These are phyloP conservation scores for Paradendryphiella salina DNA, from an alignment of 2,329 filamentous ascomycete genomes.

Conservation along the genomic window DNA sequence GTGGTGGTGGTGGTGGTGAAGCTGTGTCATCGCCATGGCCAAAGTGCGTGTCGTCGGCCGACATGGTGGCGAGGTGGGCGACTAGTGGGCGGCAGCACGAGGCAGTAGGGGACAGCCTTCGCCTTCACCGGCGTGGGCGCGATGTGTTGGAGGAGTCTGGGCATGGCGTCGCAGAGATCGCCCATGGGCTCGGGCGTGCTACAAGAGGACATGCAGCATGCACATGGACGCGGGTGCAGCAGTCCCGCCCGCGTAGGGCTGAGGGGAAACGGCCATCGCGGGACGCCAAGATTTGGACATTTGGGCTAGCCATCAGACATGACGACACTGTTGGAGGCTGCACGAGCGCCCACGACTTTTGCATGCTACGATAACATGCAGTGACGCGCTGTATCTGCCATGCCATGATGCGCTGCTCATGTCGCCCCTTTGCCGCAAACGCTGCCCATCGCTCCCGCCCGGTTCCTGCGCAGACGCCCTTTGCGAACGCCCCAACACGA, in stretches of 20 bases:
- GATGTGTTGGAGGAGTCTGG: background rate
- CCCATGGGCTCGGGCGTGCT: slow-evolving; percentile 11
- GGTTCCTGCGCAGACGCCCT: slow-evolving; percentile 13
- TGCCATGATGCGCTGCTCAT: slow-evolving; percentile 40
- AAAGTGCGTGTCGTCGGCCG: slow-evolving; percentile 11
- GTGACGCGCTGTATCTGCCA: slow-evolving; percentile 20
- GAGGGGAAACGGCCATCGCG: background rate
- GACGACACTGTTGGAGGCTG: background rate
- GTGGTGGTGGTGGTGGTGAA: slow-evolving; percentile 6
- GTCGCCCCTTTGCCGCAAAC: slow-evolving; percentile 26
- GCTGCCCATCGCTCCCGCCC: slow-evolving; percentile 26
- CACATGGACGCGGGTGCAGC: background rate
- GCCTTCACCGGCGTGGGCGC: slow-evolving; percentile 1
- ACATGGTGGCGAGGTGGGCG: slow-evolving; percentile 23
- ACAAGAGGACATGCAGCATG: background rate
- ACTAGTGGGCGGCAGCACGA: background rate
- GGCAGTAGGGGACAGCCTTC: slow-evolving; percentile 1
- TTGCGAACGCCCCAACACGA: slow-evolving; percentile 21
- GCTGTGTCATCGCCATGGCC: slow-evolving; percentile 6
- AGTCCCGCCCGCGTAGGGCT: slow-evolving; percentile 9
- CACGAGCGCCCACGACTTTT: background rate
- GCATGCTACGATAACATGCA: slow-evolving; percentile 26
- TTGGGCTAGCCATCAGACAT: background rate
- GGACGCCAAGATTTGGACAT: slow-evolving; percentile 1
- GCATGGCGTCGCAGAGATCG: slow-evolving; percentile 8